These are phyloP conservation scores for Aegilops bicornis DNA, from an alignment of 176 grass and related monocot species.

Conservation along the genomic window DNA sequence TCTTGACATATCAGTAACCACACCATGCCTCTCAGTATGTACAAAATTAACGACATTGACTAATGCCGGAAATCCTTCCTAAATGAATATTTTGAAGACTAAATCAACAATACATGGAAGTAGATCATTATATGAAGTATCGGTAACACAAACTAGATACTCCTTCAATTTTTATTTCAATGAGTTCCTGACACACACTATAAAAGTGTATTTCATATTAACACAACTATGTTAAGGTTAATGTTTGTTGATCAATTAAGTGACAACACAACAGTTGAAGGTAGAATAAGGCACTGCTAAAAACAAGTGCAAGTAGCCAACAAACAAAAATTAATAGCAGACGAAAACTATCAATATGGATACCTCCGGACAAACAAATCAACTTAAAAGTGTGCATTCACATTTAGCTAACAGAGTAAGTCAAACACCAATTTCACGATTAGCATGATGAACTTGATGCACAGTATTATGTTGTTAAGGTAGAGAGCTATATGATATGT, in stretches of 20 bases:
- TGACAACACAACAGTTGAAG: neutral
- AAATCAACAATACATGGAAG: conserved; percentile 16
- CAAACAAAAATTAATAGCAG: neutral
- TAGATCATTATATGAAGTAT: conserved; percentile 7
- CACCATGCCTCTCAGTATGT: neutral
- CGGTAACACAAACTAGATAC: neutral
- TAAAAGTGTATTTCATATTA: neutral
- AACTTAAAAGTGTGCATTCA: conserved; percentile 8
- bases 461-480: neutral
- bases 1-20: neutral
- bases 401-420: neutral
- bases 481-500: conserved; percentile 10
- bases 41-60: neutral
- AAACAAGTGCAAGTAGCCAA: neutral
- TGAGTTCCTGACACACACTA: neutral
- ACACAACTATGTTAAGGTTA: neutral
- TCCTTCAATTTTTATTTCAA: neutral
- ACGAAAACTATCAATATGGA: neutral
- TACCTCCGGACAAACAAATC: neutral
- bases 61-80: neutral
- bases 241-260: conserved; percentile 1
- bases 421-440: neutral
- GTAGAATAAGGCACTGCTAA: neutral
- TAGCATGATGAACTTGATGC: neutral
- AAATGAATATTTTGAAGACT: conserved; percentile 4